phyloP scores from a whole-genome alignment of 306 rosid species.

The Argentina anserina region DNA sequence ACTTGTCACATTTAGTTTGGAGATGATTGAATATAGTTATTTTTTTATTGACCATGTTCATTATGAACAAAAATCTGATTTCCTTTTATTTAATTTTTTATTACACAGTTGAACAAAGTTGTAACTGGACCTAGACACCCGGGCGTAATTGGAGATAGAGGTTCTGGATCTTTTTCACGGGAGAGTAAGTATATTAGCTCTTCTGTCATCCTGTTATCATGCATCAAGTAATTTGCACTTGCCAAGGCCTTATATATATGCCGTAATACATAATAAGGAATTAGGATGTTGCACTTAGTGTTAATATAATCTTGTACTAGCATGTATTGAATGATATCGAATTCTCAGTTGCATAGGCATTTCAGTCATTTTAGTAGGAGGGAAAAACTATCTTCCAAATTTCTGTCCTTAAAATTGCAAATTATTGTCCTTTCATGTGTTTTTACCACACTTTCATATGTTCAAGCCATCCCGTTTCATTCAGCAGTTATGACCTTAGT shows the following conservation, averaged over 20 bases:
- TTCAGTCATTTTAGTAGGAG: not conserved
- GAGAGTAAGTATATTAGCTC: constrained; percentile 62
- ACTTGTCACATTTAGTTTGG: not conserved
- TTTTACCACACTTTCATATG: not conserved
- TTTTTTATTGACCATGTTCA: not conserved
- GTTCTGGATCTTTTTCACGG: constrained; percentile 75
- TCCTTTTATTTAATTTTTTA: constrained; percentile 19
- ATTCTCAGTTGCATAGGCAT: not conserved
- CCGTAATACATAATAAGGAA: not conserved
- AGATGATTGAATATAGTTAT: not conserved
- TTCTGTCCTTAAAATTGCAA: not conserved
- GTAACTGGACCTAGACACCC: constrained; percentile 91
- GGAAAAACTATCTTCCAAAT: not conserved
- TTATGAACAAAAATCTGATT: not conserved
- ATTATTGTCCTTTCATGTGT: not conserved
- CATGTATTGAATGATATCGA: not conserved
- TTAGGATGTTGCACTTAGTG: not conserved
- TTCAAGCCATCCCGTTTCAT: not conserved
- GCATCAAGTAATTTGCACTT: not conserved
- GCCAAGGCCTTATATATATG: not conserved
- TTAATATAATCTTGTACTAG: not conserved
- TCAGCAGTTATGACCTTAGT: not conserved
- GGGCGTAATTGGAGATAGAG: constrained; percentile 93
- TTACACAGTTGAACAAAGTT: constrained; percentile 72
- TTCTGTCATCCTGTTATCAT: not conserved